Evolutionary conservation across 2,329 filamentous ascomycete genomes (phyloP).

Genomic region (Phialocephala subalpina): DNA sequence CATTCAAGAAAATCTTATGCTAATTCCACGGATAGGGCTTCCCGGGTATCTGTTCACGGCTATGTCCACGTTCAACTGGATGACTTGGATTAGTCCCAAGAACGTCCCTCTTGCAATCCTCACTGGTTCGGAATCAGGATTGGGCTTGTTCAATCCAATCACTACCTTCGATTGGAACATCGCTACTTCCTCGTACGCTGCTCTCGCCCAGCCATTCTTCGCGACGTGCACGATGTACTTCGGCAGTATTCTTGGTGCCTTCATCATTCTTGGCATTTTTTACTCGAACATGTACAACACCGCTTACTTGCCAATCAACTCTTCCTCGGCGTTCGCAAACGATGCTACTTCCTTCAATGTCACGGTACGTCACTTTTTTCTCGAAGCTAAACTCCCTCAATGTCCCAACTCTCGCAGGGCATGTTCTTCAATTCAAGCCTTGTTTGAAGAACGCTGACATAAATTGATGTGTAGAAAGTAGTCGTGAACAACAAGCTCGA

Average conservation of each 20-base stretch:
- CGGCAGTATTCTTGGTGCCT: conserved; percentile 38
- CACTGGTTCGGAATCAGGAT: conserved; percentile 50
- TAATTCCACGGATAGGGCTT: too few species aligned
- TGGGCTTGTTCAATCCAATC: conserved; percentile 56
- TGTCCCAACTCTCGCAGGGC: too few species aligned
- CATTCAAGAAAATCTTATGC: too few species aligned
- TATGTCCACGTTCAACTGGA: conserved; percentile 44
- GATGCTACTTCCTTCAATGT: conserved; percentile 50
- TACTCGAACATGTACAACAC: conserved; percentile 43
- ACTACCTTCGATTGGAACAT: conserved; percentile 61
- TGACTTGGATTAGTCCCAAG: conserved; percentile 30
- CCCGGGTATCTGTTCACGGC: conserved; percentile 44
- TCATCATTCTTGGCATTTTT: conserved; percentile 36
- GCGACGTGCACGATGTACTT: conserved; percentile 40
- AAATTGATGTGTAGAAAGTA: conserved; percentile 16
- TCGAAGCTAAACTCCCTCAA: neutral
- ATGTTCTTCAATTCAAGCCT: too few species aligned
- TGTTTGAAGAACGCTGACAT: too few species aligned
- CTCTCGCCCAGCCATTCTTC: conserved; percentile 48
- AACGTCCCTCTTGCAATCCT: conserved; percentile 48
- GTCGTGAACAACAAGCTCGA: conserved; percentile 48
- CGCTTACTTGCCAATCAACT: conserved; percentile 58
- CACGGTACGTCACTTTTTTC: conserved; percentile 5
- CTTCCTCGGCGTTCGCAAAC: conserved; percentile 54
- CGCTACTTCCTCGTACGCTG: conserved; percentile 36